A percentile compares a stretch with the other conserved stretches of the same genome.
Evolutionary conservation across 179 eudicot genomes (phyloP).

Genomic region (Beta lomatogona): DNA sequence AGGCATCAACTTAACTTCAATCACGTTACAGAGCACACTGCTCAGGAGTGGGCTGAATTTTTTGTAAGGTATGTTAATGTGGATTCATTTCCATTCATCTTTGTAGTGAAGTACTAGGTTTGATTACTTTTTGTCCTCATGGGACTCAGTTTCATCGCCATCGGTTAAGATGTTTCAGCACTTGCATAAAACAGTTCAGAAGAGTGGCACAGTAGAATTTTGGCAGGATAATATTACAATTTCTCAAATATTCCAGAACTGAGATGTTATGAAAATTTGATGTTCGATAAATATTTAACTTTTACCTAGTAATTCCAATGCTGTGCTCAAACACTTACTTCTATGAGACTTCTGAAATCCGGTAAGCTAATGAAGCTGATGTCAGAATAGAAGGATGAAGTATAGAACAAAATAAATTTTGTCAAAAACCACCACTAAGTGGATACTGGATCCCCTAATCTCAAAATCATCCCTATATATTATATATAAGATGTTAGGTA

Average conservation of each 20-base stretch:
- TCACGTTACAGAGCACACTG: constrained; percentile 83
- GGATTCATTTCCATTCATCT: background rate
- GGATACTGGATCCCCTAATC: too few relatives aligned
- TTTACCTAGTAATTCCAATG: background rate
- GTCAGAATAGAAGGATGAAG: background rate
- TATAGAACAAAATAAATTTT: too few relatives aligned
- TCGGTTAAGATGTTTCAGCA: background rate
- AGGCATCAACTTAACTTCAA: constrained; percentile 75
- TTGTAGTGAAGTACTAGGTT: background rate
- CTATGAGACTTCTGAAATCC: background rate
- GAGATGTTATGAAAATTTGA: background rate
- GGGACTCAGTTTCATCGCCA: background rate
- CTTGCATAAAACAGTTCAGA: background rate
- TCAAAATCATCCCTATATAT: too few relatives aligned
- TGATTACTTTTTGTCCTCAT: background rate
- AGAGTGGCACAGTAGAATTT: background rate
- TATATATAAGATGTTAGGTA: too few relatives aligned
- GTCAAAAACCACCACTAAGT: too few relatives aligned
- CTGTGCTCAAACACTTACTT: too few relatives aligned
- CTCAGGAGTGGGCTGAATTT: constrained; percentile 98
- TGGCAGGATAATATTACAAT: background rate
- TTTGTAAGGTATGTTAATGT: constrained; percentile 70
- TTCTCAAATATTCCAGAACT: background rate
- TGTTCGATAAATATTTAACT: background rate
- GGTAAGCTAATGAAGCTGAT: background rate